Conservation (phyloP, 1,284 basidiomycete species). For the Agaricales sp. region DNA sequence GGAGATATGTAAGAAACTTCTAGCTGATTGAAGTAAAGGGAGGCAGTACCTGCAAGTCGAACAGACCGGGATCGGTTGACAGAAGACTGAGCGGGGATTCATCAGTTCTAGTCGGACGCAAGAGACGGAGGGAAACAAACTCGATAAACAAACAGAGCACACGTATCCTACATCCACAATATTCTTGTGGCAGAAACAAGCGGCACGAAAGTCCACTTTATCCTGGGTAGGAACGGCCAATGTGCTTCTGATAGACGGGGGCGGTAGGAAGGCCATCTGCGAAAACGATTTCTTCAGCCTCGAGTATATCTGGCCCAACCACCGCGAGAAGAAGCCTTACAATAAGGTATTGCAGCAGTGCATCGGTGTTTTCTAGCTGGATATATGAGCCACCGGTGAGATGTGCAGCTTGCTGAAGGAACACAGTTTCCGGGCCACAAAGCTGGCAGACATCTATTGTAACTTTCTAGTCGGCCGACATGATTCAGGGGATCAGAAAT, state of each 20-base stretch:
- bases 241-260: slow-evolving; percentile 66
- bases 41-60: slow-evolving; percentile 63
- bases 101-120: slow-evolving; percentile 7
- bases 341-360: slow-evolving; percentile 81
- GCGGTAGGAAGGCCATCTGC: slow-evolving; percentile 88
- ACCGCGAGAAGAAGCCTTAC: slow-evolving; percentile 37
- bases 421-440: slow-evolving; percentile 85
- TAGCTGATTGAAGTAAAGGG: background rate
- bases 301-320: no score
- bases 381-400: slow-evolving; percentile 94
- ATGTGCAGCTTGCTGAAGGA: slow-evolving; percentile 95
- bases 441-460: slow-evolving; percentile 95
- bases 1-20: background rate
- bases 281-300: no score
- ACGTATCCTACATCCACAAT: slow-evolving; percentile 97
- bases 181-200: slow-evolving; percentile 97
- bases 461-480: slow-evolving; percentile 56
- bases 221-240: slow-evolving; percentile 89
- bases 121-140: slow-evolving; percentile 36
- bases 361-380: slow-evolving; percentile 70
- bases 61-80: slow-evolving; percentile 86
- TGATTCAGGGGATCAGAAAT: slow-evolving; percentile 4
- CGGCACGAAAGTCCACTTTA: slow-evolving; percentile 92
- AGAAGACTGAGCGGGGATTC: slow-evolving; percentile 58
- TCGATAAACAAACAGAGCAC: slow-evolving; percentile 92